Evolutionary conservation across 768 basidiomycete genomes (phyloP), one percentile per base, ranked within the genome.

Genomic region (Sarcomyxa edulis): DNA sequence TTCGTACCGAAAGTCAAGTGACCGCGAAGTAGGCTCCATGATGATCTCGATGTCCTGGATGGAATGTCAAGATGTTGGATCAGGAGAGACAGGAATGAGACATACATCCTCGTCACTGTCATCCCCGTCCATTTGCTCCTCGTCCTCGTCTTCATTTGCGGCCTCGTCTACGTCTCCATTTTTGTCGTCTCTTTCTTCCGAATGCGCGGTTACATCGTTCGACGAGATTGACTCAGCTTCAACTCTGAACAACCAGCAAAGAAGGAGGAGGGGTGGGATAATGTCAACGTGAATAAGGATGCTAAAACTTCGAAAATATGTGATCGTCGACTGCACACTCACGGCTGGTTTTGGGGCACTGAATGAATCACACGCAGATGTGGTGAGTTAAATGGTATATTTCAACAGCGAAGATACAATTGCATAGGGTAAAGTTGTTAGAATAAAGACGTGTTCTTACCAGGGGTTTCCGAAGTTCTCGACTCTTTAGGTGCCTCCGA

Each of bases 31-130:
- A 2, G 79, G 79, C 51, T 95, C 89, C 78, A 90, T 83, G 39
- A 95, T 91, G 48, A 95, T 86, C 66, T 95, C 92, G 46, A 95
- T 71, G 55, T 95, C 82, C 84, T 90, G 42, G 29, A 37, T 16
- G 22, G 24, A 27, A 39, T 15, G 32, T 39, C 31, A 46, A 32
- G n/a, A n/a, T n/a, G n/a, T n/a, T n/a, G n/a, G n/a, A 27, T 32
- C 18, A 34, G 25, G 1, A 21, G 9, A 15, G 32, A 34, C 33
- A 45, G 8, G 28, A 12, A 32, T 42, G 33, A 9, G 16, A 46
- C 50, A 43, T 35, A 61, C 66, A 42, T 60, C 65, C 46, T 80
- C 81, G 45, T 31, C 32, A 19, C 43, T 44, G 21, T 64, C 72
- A 20, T 73, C 72, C 5, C 71, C 71, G 26, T 66, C 68, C 32